Base-by-base conservation (phyloP, 352 stramenopile species). In the Globisporangium abappressorium region DNA sequence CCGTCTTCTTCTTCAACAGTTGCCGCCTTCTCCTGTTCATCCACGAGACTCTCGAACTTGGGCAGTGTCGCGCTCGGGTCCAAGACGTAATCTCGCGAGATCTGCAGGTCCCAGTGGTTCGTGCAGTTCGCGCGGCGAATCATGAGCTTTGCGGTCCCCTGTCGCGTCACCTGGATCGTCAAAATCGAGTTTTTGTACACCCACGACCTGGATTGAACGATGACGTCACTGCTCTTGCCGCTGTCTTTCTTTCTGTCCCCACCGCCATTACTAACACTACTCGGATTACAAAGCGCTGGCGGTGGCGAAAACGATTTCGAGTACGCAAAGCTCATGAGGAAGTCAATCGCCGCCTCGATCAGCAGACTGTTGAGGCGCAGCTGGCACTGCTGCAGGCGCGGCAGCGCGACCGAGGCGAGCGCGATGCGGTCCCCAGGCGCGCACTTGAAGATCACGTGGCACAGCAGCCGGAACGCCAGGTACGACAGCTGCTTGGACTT, bases 241-340 rank as follows among this genome's bases (percentile, higher is more conserved):
- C 46, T 26, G 33, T 66, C 68, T 12, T 66, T 62, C 8, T 65
- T 55, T 33, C 22, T 33, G 34, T 28, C 6, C 51, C 58, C 30
- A 14, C 49, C 65, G 20, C 11, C 36, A 43, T 15, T 15, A 49
- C 18, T 51, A 18, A 3, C 8, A 11, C 43, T 51, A 6, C 43
- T 51, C 18, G 65, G 43, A 64, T 47, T 78, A 53, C 62, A 68
- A 1, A 84, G 56, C 1, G 83, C 74, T 34, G 85, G 74, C 11
- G 85, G 74, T 12, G 67, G 57, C 9, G 84, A 24, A 34, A 75
- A 67, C 15, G 85, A 89, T 24, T 77, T 75, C 5, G 82, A 87
- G 38, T 89, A 78, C 24, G 84, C 83, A 69, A 87, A 89, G 61
- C 75, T 90, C 81, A 92, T 87, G 24, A 95, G 69, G 53, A 92